These are phyloP conservation scores for Diddensiella santjacobensis DNA, from an alignment of 805 yeast species.

Conservation along the genomic window DNA sequence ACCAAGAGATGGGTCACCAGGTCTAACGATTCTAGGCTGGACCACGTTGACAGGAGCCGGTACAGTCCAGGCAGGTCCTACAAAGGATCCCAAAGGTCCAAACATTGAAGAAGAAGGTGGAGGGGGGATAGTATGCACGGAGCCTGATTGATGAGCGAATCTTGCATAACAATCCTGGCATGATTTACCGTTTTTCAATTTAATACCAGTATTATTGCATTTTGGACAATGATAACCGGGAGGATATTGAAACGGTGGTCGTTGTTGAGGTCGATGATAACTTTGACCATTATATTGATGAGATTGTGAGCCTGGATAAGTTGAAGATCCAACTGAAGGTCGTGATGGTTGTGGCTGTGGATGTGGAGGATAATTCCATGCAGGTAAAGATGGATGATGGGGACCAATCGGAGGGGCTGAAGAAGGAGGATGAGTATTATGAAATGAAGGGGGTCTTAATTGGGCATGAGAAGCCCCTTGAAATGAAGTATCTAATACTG, in stretches of 20 bases:
- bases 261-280: conserved; percentile 25
- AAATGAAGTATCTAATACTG: background rate
- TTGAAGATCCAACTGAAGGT: conserved; percentile 1
- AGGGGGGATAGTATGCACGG: conserved; percentile 21
- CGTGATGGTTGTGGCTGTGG: conserved; percentile 36
- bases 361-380: conserved; percentile 7
- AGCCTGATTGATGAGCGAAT: conserved; percentile 46
- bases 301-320: conserved; percentile 13
- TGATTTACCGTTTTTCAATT: conserved; percentile 53
- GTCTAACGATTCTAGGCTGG: conserved; percentile 47
- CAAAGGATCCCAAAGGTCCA: conserved; percentile 9
- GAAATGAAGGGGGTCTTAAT: conserved; percentile 7
- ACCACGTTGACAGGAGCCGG: conserved; percentile 21
- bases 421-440: conserved; percentile 4
- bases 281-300: conserved; percentile 15
- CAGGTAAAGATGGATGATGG: conserved; percentile 6
- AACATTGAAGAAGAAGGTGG: conserved; percentile 14
- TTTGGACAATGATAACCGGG: conserved; percentile 55
- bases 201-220: conserved; percentile 71
- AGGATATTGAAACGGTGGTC: conserved; percentile 67
- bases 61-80: conserved; percentile 9
- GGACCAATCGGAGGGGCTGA: conserved; percentile 15
- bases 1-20: conserved; percentile 78
- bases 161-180: conserved; percentile 69
- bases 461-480: conserved; percentile 3